phyloP scores from a whole-genome alignment of 306 rosid genomes.

The Acacia acuminata region DNA sequence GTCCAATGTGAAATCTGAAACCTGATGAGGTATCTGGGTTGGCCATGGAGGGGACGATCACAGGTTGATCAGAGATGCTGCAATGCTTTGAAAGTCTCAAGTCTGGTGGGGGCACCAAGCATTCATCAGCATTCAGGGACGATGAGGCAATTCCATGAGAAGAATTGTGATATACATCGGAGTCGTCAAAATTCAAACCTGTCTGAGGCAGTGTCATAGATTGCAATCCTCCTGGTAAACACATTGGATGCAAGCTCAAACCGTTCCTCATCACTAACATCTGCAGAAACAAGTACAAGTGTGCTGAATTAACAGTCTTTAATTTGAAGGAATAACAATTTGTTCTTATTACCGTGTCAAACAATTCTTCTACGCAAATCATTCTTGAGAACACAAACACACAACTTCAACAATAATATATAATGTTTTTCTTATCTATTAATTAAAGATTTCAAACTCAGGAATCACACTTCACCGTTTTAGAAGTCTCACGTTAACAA shows the following conservation, averaged over 20 bases:
- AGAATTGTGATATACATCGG: constrained; percentile 47
- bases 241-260: constrained; percentile 80
- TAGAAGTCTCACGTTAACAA: neutral
- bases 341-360: neutral
- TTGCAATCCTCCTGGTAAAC: constrained; percentile 64
- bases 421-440: neutral
- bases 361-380: neutral
- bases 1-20: constrained; percentile 48
- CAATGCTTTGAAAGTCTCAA: constrained; percentile 47
- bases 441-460: neutral
- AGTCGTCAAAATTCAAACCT: constrained; percentile 54
- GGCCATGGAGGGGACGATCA: constrained; percentile 40
- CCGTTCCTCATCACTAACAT: constrained; percentile 87
- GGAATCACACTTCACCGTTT: neutral
- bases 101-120: constrained; percentile 36
- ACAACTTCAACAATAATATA: neutral
- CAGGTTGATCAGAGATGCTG: constrained; percentile 49
- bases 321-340: neutral
- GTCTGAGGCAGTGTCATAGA: constrained; percentile 56
- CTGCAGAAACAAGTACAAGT: constrained; percentile 53
- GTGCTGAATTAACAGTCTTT: constrained; percentile 31
- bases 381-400: neutral
- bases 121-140: constrained; percentile 40
- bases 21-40: constrained; percentile 47
- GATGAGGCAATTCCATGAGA: constrained; percentile 37